Base-by-base conservation (phyloP, 2,329 filamentous ascomycete species). In the Monosporascus cannonballus region DNA sequence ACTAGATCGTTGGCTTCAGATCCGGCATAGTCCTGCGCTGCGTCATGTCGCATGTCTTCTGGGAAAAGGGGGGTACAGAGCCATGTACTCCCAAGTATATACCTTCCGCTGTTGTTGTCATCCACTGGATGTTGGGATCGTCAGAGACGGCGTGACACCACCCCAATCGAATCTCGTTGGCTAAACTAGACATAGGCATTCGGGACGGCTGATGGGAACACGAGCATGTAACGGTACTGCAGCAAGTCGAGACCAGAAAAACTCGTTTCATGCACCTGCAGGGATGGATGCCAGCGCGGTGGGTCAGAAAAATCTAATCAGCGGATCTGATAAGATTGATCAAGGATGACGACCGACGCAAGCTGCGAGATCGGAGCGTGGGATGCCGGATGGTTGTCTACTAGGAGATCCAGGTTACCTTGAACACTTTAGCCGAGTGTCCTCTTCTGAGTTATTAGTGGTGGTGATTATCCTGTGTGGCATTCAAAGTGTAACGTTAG, bases 281-380 rank as follows among this genome's bases (percentile, higher is more conserved):
- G 14, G 42, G 22, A n/a, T 46, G 42, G 14, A 46, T 7, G 38
- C 22, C 20, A 42, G 46, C 27, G 27, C 38, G 30, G 59, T 61
- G 60, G 63, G 55, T 55, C 58, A 18, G 45, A 39, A 56, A 45
- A 57, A 65, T 65, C 60, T 64, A 63, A 66, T 66, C 63, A 62
- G 51, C 60, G 60, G 63, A 66, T 66, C 64, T 59, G 64, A 66
- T 66, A 64, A 66, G 64, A 66, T 66, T 61, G 54, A 56, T 42
- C 48, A 47, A 20, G 41, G 54, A 50, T 55, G 57, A 56, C 42
- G 14, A 2, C 14, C 47, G 56, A 30, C 51, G 41, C 41, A 38
- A 27, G 27, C 45, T 63, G 61, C 63, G 62, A 64, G 53, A 61
- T 61, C 63, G 61, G 63, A 64, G 52, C 34, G 46, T 51, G 52